Percentiles rank a stretch among this genome's conserved stretches.
phyloP scores from a whole-genome alignment of 1,139 yeast genomes.

The Suhomyces kunorum region DNA sequence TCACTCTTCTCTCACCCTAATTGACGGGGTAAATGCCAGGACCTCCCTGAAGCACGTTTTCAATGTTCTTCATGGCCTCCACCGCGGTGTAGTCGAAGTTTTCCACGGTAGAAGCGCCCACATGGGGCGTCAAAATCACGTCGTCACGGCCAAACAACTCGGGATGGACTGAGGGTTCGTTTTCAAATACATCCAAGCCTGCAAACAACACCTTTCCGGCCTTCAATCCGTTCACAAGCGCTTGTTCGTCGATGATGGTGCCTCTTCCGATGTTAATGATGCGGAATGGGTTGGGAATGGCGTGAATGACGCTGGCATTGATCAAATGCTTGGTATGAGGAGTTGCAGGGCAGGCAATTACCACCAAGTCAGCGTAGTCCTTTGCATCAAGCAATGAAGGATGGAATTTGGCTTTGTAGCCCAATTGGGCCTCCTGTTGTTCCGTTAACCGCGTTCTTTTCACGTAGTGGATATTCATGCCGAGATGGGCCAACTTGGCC shows the following conservation, averaged over 20 bases:
- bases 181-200: slow-evolving; percentile 29
- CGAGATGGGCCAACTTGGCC: slow-evolving; percentile 53
- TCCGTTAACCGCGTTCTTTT: slow-evolving; percentile 53
- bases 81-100: slow-evolving; percentile 26
- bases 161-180: slow-evolving; percentile 25
- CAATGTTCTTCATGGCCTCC: slow-evolving; percentile 44
- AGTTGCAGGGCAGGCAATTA: slow-evolving; percentile 31
- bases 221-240: slow-evolving; percentile 26
- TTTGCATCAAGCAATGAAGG: slow-evolving; percentile 18
- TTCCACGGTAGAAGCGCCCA: slow-evolving; percentile 28
- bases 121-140: slow-evolving; percentile 28
- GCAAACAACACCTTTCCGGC: slow-evolving; percentile 27
- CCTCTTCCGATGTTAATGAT: slow-evolving; percentile 30
- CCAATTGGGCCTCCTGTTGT: slow-evolving; percentile 38
- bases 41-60: slow-evolving; percentile 33
- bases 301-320: slow-evolving; percentile 15
- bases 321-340: slow-evolving; percentile 25
- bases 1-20: neutral
- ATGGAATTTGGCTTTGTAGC: slow-evolving; percentile 50
- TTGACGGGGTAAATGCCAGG: slow-evolving; percentile 27
- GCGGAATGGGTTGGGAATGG: slow-evolving; percentile 22
- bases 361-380: slow-evolving; percentile 25
- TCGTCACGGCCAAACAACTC: slow-evolving; percentile 26
- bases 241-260: slow-evolving; percentile 26
- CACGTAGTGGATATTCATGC: slow-evolving; percentile 67